A percentile compares a stretch with the other conserved stretches of the same genome.
These are phyloP conservation scores for Globisporangium canariense DNA, from an alignment of 352 stramenopile genomes.

Conservation along the genomic window DNA sequence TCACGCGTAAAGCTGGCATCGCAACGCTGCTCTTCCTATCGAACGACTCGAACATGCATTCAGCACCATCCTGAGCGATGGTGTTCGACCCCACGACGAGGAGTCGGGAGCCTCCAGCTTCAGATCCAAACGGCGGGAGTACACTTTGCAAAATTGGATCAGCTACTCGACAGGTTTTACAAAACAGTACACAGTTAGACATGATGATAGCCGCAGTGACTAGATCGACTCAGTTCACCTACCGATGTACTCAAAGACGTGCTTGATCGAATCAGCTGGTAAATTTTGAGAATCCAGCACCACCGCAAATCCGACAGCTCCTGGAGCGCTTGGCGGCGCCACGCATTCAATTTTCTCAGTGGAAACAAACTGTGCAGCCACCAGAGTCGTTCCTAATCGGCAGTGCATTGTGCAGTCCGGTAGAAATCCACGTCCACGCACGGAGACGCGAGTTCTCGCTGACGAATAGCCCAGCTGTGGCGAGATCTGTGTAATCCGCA, in stretches of 20 bases:
- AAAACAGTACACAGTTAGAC: neutral
- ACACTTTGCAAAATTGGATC: conserved; percentile 12
- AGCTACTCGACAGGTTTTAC: neutral
- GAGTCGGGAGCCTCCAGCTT: conserved; percentile 1
- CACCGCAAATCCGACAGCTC: conserved; percentile 1
- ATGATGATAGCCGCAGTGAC: neutral
- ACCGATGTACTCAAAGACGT: conserved; percentile 18
- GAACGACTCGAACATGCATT: conserved; percentile 12
- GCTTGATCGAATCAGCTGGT: neutral
- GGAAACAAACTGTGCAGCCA: conserved; percentile 7
- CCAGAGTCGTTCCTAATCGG: neutral
- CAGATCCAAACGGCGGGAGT: conserved; percentile 11
- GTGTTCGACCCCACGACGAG: conserved; percentile 5
- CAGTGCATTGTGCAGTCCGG: neutral
- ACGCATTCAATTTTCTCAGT: neutral
- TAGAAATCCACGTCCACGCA: conserved; percentile 8
- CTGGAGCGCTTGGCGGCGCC: conserved; percentile 1
- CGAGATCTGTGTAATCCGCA: neutral
- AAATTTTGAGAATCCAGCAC: neutral
- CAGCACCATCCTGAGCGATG: conserved; percentile 9
- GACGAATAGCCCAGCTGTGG: conserved; percentile 4
- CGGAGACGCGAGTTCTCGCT: conserved; percentile 1
- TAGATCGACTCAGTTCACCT: neutral
- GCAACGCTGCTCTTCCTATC: neutral
- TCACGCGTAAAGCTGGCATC: conserved; percentile 6